Conservation (phyloP, 225 moss, liverwort and hornwort species). For the Physcomitrium patens region DNA sequence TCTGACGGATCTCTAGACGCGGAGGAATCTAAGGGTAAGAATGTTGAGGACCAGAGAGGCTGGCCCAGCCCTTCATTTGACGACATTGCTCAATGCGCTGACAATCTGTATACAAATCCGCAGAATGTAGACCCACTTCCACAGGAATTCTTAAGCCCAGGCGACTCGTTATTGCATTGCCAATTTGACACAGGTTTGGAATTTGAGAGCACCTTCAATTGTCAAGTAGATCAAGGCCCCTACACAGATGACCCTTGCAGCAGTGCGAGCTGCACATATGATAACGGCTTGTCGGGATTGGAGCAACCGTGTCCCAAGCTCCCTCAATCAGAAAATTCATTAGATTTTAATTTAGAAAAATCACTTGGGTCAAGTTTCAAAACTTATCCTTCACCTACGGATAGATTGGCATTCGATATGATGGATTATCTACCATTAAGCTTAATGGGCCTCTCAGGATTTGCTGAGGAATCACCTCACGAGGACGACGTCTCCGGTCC, state of each 20-base stretch:
- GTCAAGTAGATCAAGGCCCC: background rate
- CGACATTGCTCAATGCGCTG: too few species aligned
- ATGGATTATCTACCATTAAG: too few species aligned
- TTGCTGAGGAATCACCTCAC: slow-evolving; percentile 11
- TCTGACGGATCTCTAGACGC: background rate
- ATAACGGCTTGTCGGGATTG: too few species aligned
- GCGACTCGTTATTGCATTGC: slow-evolving; percentile 7
- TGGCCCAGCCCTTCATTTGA: too few species aligned
- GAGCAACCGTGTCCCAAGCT: background rate
- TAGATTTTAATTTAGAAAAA: too few species aligned
- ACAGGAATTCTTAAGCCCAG: slow-evolving; percentile 7
- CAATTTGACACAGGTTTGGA: background rate
- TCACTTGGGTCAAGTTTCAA: too few species aligned
- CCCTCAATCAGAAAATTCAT: too few species aligned
- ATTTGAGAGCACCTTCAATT: slow-evolving; percentile 10
- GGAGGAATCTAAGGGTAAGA: background rate
- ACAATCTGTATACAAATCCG: too few species aligned
- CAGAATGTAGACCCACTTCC: background rate
- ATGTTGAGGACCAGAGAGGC: too few species aligned
- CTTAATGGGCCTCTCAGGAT: too few species aligned
- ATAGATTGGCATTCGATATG: too few species aligned
- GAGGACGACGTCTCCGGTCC: background rate
- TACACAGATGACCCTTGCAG: background rate
- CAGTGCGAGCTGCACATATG: background rate
- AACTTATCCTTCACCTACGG: too few species aligned